Evolutionary conservation across 2,329 filamentous ascomycete species (phyloP).

Genomic region (Coleophoma eucalyptorum): DNA sequence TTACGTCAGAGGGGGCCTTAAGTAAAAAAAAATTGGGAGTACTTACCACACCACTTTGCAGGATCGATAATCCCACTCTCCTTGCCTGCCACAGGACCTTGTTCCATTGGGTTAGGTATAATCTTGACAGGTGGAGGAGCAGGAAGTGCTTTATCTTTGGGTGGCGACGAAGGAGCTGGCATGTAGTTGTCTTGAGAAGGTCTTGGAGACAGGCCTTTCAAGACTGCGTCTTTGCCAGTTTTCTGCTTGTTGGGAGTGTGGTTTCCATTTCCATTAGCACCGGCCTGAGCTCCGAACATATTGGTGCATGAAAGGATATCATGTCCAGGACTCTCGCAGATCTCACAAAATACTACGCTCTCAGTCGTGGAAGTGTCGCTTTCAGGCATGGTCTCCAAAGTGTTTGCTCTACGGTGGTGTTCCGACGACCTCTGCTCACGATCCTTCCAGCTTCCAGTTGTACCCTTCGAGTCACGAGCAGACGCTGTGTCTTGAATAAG

Average conservation of each 20-base stretch:
- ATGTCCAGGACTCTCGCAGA: constrained; percentile 87
- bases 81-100: constrained; percentile 71
- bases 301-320: constrained; percentile 93
- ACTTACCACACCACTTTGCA: constrained; percentile 79
- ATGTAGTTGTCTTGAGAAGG: constrained; percentile 38
- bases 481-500: constrained; percentile 48
- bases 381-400: constrained; percentile 66
- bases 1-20: not conserved
- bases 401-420: constrained; percentile 40
- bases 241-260: constrained; percentile 12
- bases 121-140: constrained; percentile 38
- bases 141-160: constrained; percentile 39
- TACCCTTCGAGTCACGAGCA: constrained; percentile 62
- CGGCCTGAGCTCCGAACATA: constrained; percentile 55
- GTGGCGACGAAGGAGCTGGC: constrained; percentile 52
- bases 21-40: not conserved
- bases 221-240: constrained; percentile 32
- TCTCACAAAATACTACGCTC: constrained; percentile 63
- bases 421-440: constrained; percentile 44
- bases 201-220: constrained; percentile 34
- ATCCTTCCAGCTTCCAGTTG: constrained; percentile 53
- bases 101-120: constrained; percentile 59
- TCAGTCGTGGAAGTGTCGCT: constrained; percentile 68
- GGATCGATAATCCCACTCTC: constrained; percentile 74
- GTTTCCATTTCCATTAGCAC: constrained; percentile 11